Evolutionary conservation across 2,329 filamentous ascomycete species (phyloP), one percentile per base, ranked within the genome.

Genomic region (Ambrosiella beaveri): DNA sequence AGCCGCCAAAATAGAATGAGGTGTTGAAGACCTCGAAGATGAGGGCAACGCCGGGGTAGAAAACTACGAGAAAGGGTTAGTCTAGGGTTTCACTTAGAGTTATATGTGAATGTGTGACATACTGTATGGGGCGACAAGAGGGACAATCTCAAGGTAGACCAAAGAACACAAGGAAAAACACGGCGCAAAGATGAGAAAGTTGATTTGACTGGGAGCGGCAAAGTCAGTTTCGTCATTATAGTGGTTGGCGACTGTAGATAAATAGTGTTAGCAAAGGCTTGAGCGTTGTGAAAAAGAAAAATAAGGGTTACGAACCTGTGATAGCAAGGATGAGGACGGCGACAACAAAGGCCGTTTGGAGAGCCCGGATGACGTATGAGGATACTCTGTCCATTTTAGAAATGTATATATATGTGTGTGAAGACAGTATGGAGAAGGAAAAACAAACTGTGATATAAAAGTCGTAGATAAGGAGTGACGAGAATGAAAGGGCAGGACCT

Each of bases 1-100:
- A 82, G 58, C 78, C 79, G 17, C 73, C 70, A 66, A 82, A 78
- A 69, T 79, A 80, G 65, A 82, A 75, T 58, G 80, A 62, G 3
- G 73, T 69, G 65, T 80, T 82, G 63, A 71, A 57, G 39, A 70
- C 64, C 63, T 82, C 79, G 61, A 81, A 62, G 35, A 67, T 70
- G 39, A 82, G 65, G 47, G 73, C 69, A 9, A 69, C 71, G 62
- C 74, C 75, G 37, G 76, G 73, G 65, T 78, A 73, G 39, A 73
- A 73, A 44, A 70, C 70, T 74, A n/a, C 15, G 19, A n/a, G 9
- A 1, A 13, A 38, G 36, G 38, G 54, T 54, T 56, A 15, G 17
- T 37, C 40, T 9, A 7, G 39, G n/a, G 9, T 59, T 35, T 36
- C 8, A 11, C 17, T 37, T 49, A 13, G 49, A 13, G 41, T 37